These are phyloP conservation scores for Boletus sp. DNA, from an alignment of 1,284 basidiomycete genomes.

Conservation along the genomic window DNA sequence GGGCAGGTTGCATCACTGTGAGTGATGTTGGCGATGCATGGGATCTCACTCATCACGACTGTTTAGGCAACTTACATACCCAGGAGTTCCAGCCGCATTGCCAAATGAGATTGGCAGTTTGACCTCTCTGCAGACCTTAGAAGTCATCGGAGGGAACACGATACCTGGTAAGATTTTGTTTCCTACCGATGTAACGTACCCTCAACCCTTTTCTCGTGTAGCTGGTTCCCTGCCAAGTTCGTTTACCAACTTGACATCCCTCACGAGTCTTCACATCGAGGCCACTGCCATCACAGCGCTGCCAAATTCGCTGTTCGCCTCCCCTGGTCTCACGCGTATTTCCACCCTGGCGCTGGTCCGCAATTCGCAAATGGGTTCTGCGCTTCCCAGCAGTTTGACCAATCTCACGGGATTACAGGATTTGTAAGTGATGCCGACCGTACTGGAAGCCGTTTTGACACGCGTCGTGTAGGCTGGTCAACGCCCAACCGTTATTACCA, in stretches of 20 bases:
- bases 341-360: conserved; percentile 43
- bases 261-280: conserved; percentile 45
- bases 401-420: conserved; percentile 37
- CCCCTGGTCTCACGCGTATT: conserved; percentile 36
- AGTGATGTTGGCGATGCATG: conserved; percentile 20
- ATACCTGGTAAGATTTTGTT: conserved; percentile 38
- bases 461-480: conserved; percentile 22
- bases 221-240: conserved; percentile 42
- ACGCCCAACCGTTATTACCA: conserved; percentile 26
- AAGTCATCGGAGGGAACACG: conserved; percentile 43
- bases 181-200: neutral
- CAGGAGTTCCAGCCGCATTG: conserved; percentile 45
- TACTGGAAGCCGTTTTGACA: neutral
- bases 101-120: conserved; percentile 46
- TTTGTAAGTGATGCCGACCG: conserved; percentile 35
- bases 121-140: conserved; percentile 39
- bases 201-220: conserved; percentile 13
- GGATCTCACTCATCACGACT: neutral
- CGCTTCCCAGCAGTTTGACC: conserved; percentile 40
- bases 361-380: conserved; percentile 46
- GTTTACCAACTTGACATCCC: conserved; percentile 39
- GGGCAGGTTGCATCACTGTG: conserved; percentile 47
- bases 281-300: conserved; percentile 44
- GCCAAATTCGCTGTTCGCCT: conserved; percentile 38
- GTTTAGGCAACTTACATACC: conserved; percentile 44